These are phyloP conservation scores for Bonia amplexicaulis DNA, from an alignment of 176 grass and related monocot species.

Conservation along the genomic window DNA sequence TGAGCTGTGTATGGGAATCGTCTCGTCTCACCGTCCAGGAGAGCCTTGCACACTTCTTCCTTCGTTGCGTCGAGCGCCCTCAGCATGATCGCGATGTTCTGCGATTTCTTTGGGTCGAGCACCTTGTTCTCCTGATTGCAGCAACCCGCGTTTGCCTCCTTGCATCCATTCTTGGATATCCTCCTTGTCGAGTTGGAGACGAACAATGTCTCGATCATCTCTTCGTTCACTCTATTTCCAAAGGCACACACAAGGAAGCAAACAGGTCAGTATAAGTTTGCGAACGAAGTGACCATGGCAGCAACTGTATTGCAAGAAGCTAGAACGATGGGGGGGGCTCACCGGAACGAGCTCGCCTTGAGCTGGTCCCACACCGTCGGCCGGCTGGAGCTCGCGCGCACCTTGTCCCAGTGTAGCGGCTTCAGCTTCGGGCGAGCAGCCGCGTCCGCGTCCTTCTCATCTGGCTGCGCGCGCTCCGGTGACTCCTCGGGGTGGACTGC, in stretches of 20 bases:
- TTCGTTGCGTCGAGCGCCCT: slow-evolving; percentile 57
- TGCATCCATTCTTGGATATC: slow-evolving; percentile 47
- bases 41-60: slow-evolving; percentile 74
- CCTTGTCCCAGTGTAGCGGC: slow-evolving; percentile 79
- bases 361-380: slow-evolving; percentile 80
- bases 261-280: background rate
- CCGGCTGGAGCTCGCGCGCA: slow-evolving; percentile 58
- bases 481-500: slow-evolving; percentile 31
- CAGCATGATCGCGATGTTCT: slow-evolving; percentile 79
- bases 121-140: slow-evolving; percentile 57
- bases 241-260: background rate
- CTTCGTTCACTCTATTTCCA: slow-evolving; percentile 49
- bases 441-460: slow-evolving; percentile 26
- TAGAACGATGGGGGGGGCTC: background rate
- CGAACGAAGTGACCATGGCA: background rate
- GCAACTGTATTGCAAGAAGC: background rate
- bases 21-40: slow-evolving; percentile 52
- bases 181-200: slow-evolving; percentile 62
- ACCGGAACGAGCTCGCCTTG: slow-evolving; percentile 76
- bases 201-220: slow-evolving; percentile 76
- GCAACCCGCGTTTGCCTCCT: slow-evolving; percentile 34
- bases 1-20: background rate
- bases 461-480: background rate
- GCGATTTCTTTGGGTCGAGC: slow-evolving; percentile 55
- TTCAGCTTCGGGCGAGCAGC: slow-evolving; percentile 48